Base-by-base conservation (phyloP, 345 rosid genomes). In the Orychophragmus violaceus region DNA sequence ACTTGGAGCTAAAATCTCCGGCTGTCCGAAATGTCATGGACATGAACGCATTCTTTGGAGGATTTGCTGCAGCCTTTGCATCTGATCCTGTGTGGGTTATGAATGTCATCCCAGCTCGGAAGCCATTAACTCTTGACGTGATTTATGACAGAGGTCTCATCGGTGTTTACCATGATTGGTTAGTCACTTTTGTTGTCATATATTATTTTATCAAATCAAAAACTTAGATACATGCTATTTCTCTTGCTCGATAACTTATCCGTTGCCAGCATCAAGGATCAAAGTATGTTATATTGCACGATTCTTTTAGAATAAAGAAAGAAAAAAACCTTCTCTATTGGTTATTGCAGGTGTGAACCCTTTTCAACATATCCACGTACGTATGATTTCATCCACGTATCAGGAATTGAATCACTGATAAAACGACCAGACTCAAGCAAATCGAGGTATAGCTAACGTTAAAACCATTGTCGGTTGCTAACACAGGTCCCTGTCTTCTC, bases 301-400 rank as follows among this genome's bases (percentile, higher is more conserved):
- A 17, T 23, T 35, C n/a, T 25, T 23, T 30, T n/a, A n/a, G n/a
- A n/a, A n/a, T n/a, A n/a, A n/a, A n/a, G n/a, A n/a, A n/a, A 1
- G n/a, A 12, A 11, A 35, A 8, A 30, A 13, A 9, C 10, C 2
- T 69, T n/a, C 22, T 8, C 1, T 36, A 64, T 65, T 81, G 28
- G 21, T 77, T 76, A 25, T 63, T 54, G 71, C 69, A 94, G 99
- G 99, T 94, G 99, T 73, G 97, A 94, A 58, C 93, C 99, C 16
- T 90, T 90, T 83, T 94, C 97, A 64, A 94, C 96, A 28, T 94
- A 94, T 80, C 99, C 99, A 12, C 99, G 97, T 12, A 78, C 93
- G 7, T 94, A 90, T 56, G 97, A 94, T 83, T 80, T 94, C 70
- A 84, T 94, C 79, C 99, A 90, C 54, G 91, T 85, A 2, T 73